These are phyloP conservation scores for Cladosporium sp. DNA, from an alignment of 2,329 filamentous ascomycete genomes.

Conservation along the genomic window DNA sequence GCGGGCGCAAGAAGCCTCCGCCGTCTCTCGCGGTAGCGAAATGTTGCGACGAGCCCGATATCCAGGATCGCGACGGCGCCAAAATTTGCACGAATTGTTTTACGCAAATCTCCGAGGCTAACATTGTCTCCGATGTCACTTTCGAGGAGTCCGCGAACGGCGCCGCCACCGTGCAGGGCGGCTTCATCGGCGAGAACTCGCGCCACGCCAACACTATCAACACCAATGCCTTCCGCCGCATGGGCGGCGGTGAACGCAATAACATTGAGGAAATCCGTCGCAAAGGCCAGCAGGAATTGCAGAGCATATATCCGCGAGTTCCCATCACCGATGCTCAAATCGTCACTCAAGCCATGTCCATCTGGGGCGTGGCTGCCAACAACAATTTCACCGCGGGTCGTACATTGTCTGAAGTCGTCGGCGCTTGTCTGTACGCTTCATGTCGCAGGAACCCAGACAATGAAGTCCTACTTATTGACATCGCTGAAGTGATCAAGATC, in stretches of 20 bases:
- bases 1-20: constrained; percentile 9
- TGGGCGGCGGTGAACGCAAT: constrained; percentile 43
- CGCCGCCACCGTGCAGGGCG: constrained; percentile 85
- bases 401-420: constrained; percentile 76
- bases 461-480: constrained; percentile 88
- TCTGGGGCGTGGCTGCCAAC: constrained; percentile 52
- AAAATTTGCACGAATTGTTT: constrained; percentile 77
- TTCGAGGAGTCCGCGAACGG: constrained; percentile 86
- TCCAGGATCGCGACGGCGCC: constrained; percentile 32
- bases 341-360: constrained; percentile 34
- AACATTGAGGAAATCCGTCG: constrained; percentile 55
- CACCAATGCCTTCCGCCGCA: constrained; percentile 41
- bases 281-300: constrained; percentile 41
- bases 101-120: constrained; percentile 75
- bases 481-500: constrained; percentile 77
- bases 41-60: constrained; percentile 27
- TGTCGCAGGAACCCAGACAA: constrained; percentile 76
- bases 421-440: constrained; percentile 86
- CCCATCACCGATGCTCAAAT: constrained; percentile 29
- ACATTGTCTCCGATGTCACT: constrained; percentile 86
- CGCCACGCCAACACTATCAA: constrained; percentile 65
- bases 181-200: constrained; percentile 80
- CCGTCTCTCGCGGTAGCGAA: background rate
- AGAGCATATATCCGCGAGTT: constrained; percentile 36
- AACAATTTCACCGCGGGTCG: constrained; percentile 74